Percentiles rank a stretch among this genome's conserved stretches.
These are phyloP conservation scores for Kwoniella pini DNA, from an alignment of 768 basidiomycete genomes.

Conservation along the genomic window DNA sequence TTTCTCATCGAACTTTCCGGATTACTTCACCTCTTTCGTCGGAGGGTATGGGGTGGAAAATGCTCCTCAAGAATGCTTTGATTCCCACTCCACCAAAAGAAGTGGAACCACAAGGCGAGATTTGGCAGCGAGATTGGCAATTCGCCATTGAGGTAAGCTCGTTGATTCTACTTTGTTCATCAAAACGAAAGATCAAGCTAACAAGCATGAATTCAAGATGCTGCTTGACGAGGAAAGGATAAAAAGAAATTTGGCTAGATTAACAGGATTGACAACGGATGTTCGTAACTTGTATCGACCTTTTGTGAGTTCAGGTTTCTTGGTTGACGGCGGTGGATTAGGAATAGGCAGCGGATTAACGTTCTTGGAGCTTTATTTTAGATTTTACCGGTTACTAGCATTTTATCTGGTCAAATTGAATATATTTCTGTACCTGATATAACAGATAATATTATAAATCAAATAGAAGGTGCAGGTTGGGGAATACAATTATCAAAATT, in stretches of 20 bases:
- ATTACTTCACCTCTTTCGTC: slow-evolving; percentile 65
- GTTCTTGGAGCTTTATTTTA: too few relatives aligned
- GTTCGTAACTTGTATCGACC: slow-evolving; percentile 45
- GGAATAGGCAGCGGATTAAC: too few relatives aligned
- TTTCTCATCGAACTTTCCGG: slow-evolving; percentile 86
- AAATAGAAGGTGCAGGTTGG: slow-evolving; percentile 49
- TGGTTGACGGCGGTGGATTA: too few relatives aligned
- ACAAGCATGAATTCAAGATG: slow-evolving; percentile 12
- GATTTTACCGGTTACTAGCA: slow-evolving; percentile 29
- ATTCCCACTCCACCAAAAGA: slow-evolving; percentile 31
- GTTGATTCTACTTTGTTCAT: slow-evolving; percentile 7
- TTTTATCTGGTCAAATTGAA: slow-evolving; percentile 21
- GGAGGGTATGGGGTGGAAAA: slow-evolving; percentile 60
- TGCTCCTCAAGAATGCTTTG: slow-evolving; percentile 57
- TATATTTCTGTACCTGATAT: slow-evolving; percentile 21
- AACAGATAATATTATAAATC: slow-evolving; percentile 25
- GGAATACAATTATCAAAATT: slow-evolving; percentile 41
- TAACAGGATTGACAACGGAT: slow-evolving; percentile 48
- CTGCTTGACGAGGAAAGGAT: slow-evolving; percentile 25
- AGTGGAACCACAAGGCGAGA: slow-evolving; percentile 24
- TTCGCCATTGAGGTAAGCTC: slow-evolving; percentile 59
- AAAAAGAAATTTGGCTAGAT: slow-evolving; percentile 26
- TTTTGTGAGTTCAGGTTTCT: slow-evolving; percentile 49
- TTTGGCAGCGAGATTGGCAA: slow-evolving; percentile 69
- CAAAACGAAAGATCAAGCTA: slow-evolving; percentile 10